A percentile compares a stretch with the other conserved stretches of the same genome.
Evolutionary conservation across 495 filamentous ascomycete genomes (phyloP).

Genomic region (Aspergillus mulundensis): DNA sequence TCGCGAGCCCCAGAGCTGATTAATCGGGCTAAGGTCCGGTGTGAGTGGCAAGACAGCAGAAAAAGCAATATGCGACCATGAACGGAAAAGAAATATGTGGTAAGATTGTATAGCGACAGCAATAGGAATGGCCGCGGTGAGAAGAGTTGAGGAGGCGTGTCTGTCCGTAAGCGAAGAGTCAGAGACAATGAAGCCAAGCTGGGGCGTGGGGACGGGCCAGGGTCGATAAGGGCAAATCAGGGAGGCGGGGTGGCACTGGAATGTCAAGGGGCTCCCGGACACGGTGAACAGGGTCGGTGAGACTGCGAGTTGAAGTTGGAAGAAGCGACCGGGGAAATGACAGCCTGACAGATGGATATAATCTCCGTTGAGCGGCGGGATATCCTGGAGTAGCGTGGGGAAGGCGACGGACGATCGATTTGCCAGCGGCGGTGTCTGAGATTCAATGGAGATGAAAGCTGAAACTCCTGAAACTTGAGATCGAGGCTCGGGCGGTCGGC

Average conservation of each 20-base stretch:
- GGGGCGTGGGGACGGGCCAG: slow-evolving; percentile 15
- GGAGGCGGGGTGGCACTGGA: slow-evolving; percentile 8
- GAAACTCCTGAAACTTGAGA: slow-evolving; percentile 9
- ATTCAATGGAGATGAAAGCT: slow-evolving; percentile 18
- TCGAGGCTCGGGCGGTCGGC: slow-evolving; percentile 15
- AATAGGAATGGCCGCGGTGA: slow-evolving; percentile 1
- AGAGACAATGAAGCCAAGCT: slow-evolving; percentile 19
- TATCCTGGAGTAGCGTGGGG: slow-evolving; percentile 11
- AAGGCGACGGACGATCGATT: slow-evolving; percentile 4
- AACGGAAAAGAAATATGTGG: neutral
- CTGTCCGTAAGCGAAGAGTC: slow-evolving; percentile 23
- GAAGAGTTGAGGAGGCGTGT: slow-evolving; percentile 14
- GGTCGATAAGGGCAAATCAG: slow-evolving; percentile 14
- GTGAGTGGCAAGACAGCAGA: slow-evolving; percentile 12
- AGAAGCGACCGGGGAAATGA: slow-evolving; percentile 1
- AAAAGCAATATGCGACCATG: slow-evolving; percentile 6
- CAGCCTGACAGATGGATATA: neutral
- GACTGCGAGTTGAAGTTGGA: neutral
- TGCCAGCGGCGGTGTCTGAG: neutral
- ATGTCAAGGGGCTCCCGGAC: neutral
- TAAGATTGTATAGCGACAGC: slow-evolving; percentile 11
- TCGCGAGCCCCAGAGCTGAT: slow-evolving; percentile 15
- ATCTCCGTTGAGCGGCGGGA: slow-evolving; percentile 5
- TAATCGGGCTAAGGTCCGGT: slow-evolving; percentile 15
- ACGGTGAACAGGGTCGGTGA: slow-evolving; percentile 4